phyloP scores from a whole-genome alignment of 2,329 filamentous ascomycete species.

The Cladosporium oxysporum region DNA sequence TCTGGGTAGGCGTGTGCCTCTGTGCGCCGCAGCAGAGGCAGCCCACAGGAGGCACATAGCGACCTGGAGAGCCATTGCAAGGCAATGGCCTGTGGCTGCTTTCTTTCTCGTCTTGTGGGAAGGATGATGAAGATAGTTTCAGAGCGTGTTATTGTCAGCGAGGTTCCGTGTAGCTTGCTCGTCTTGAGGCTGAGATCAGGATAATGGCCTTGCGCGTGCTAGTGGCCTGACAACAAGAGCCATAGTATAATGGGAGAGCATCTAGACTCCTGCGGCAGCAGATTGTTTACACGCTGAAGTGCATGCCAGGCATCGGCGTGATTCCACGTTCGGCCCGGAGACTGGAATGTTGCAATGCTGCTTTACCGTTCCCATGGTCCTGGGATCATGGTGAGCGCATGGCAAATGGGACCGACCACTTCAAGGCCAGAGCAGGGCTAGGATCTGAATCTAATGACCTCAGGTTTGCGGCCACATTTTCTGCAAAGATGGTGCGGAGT shows the following conservation, averaged over 20 bases:
- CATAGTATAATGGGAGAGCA: neutral
- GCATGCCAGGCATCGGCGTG: neutral
- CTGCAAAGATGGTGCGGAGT: neutral
- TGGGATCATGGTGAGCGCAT: neutral
- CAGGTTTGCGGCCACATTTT: neutral
- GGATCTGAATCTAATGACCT: neutral
- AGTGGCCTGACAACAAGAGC: neutral
- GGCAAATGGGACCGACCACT: neutral
- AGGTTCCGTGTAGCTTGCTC: neutral
- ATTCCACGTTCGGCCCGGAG: neutral
- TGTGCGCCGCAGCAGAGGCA: neutral
- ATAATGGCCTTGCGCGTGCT: neutral
- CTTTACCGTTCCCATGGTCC: neutral
- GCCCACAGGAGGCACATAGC: neutral
- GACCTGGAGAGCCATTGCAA: constrained; percentile 9
- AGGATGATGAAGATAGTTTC: neutral
- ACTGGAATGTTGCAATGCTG: neutral
- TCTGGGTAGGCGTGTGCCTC: constrained; percentile 10
- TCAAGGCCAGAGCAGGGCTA: neutral
- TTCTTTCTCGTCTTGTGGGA: neutral
- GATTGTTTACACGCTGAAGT: constrained; percentile 3
- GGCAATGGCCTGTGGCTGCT: neutral
- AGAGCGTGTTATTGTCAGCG: neutral
- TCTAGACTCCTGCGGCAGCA: neutral
- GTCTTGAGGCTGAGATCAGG: neutral